A percentile compares a stretch with the other conserved stretches of the same genome.
Conservation (phyloP, 2,329 filamentous ascomycete genomes). For the Ophiosphaerella herpotricha region DNA sequence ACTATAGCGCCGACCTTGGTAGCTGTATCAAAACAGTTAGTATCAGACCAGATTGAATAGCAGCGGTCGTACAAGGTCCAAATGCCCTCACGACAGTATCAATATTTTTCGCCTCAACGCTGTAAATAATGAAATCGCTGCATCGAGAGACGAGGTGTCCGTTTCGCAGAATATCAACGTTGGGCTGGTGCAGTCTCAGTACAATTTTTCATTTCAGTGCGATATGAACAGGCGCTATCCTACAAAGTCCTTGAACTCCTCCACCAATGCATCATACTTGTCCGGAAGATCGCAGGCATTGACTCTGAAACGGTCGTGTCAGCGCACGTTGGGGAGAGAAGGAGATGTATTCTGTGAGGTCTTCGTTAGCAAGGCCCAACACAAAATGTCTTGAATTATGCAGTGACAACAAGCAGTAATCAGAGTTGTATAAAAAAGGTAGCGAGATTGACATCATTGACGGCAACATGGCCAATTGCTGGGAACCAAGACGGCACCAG, state of each 20-base stretch:
- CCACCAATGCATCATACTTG: conserved; percentile 77
- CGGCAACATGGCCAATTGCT: conserved; percentile 62
- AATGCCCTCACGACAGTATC: conserved; percentile 84
- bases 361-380: conserved; percentile 39
- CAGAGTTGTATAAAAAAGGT: conserved; percentile 92
- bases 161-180: conserved; percentile 85
- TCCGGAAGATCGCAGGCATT: conserved; percentile 93
- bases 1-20: conserved; percentile 96
- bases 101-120: conserved; percentile 91
- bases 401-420: conserved; percentile 50
- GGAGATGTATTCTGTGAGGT: conserved; percentile 28
- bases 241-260: conserved; percentile 89
- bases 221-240: conserved; percentile 54
- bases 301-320: conserved; percentile 64
- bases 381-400: conserved; percentile 21
- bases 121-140: conserved; percentile 99
- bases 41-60: conserved; percentile 5
- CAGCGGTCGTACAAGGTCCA: conserved; percentile 76
- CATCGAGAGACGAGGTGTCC: conserved; percentile 93
- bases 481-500: conserved; percentile 76
- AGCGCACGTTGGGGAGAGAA: conserved; percentile 6
- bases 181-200: conserved; percentile 65
- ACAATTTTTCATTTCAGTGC: conserved; percentile 36
- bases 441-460: conserved; percentile 99
- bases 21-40: conserved; percentile 58